Evolutionary conservation across 305 asterid species (phyloP).

Genomic region (Withania somnifera): DNA sequence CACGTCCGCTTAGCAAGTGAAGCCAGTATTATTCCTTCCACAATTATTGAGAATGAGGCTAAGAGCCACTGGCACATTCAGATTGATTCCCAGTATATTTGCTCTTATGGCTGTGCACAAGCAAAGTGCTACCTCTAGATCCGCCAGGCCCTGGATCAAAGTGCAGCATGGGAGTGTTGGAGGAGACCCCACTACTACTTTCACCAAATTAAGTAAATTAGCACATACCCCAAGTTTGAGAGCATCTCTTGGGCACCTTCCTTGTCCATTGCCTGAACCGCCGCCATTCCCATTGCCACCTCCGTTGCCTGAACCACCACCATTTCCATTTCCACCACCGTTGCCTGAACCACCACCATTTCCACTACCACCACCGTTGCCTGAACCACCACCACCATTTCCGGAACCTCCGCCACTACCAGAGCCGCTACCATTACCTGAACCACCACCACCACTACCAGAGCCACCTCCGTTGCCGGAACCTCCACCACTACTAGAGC

Average conservation of each 20-base stretch:
- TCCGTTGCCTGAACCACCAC: background rate
- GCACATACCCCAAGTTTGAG: constrained; percentile 24
- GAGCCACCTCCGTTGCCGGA: no score
- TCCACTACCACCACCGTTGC: background rate
- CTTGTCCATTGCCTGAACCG: no score
- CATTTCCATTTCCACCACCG: background rate
- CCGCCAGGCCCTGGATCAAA: constrained; percentile 15
- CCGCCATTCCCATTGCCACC: background rate
- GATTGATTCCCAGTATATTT: constrained; percentile 16
- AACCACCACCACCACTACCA: no score
- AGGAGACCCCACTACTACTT: constrained; percentile 15
- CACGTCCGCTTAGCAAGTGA: constrained; percentile 5
- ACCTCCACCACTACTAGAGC: no score
- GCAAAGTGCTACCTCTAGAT: constrained; percentile 23
- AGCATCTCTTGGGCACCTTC: constrained; percentile 21
- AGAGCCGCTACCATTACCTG: no score
- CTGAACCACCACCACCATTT: background rate
- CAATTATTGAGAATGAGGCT: constrained; percentile 22
- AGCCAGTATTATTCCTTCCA: constrained; percentile 14
- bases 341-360: background rate
- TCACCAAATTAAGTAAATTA: constrained; percentile 14
- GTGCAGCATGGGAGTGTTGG: constrained; percentile 27
- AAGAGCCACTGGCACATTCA: constrained; percentile 11
- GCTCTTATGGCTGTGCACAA: constrained; percentile 27
- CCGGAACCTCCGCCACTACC: background rate